phyloP scores from a whole-genome alignment of 2,329 filamentous ascomycete species.

The Monosporascus sp. region DNA sequence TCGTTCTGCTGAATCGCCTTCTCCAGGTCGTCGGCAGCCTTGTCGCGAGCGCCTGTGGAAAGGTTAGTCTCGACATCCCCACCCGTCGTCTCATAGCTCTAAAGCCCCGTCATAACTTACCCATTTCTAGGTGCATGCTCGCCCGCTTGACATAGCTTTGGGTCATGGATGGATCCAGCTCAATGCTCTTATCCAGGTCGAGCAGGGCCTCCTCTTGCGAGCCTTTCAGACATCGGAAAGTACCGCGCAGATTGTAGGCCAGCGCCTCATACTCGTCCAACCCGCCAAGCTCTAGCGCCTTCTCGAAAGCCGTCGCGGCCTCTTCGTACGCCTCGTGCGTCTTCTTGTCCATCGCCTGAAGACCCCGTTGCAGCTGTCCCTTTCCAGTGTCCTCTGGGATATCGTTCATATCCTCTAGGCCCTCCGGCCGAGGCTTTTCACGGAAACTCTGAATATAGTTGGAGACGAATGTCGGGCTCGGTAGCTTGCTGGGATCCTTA shows the following conservation, averaged over 20 bases:
- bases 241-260: conserved; percentile 94
- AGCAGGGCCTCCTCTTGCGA: conserved; percentile 77
- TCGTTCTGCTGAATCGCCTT: conserved; percentile 79
- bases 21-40: conserved; percentile 82
- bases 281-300: conserved; percentile 75
- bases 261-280: conserved; percentile 81
- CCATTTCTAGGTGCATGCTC: conserved; percentile 94
- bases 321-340: conserved; percentile 90
- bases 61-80: conserved; percentile 5
- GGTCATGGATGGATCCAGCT: conserved; percentile 79
- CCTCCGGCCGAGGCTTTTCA: conserved; percentile 69
- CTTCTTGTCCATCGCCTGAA: conserved; percentile 76
- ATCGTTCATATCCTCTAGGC: conserved; percentile 77
- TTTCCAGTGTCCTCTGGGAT: conserved; percentile 72
- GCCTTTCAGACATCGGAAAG: conserved; percentile 87
- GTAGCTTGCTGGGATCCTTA: conserved; percentile 81
- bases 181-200: conserved; percentile 89
- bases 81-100: neutral
- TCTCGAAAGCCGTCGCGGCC: conserved; percentile 79
- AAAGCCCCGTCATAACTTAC: conserved; percentile 38
- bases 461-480: conserved; percentile 92
- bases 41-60: conserved; percentile 67
- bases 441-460: conserved; percentile 99
- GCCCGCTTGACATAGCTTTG: conserved; percentile 99
- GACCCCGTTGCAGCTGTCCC: conserved; percentile 78